Conservation (phyloP, 805 yeast genomes). For the Yarrowia keelungensis region DNA sequence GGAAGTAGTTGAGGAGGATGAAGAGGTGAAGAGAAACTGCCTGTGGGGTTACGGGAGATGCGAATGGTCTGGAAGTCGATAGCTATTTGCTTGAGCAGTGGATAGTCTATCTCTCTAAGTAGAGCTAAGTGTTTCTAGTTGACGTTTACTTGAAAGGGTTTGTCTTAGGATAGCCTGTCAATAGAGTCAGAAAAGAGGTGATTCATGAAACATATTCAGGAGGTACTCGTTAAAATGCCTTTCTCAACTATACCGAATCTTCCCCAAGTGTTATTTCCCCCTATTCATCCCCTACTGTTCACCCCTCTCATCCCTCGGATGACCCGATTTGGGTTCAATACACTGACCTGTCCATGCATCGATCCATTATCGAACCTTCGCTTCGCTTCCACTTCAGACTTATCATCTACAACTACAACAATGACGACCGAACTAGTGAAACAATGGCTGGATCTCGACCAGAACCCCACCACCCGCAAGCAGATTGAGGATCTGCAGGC, state of each 20-base stretch:
- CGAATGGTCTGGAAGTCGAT: background rate
- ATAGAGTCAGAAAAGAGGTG: no score
- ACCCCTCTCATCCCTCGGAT: background rate
- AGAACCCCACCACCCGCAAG: slow-evolving; percentile 53
- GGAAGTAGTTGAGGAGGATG: no score
- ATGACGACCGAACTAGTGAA: slow-evolving; percentile 17
- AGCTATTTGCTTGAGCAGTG: no score
- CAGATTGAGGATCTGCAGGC: slow-evolving; percentile 61
- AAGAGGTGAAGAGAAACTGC: background rate
- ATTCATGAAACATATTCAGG: no score
- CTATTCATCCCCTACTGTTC: no score
- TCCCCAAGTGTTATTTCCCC: background rate
- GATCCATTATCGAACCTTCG: slow-evolving; percentile 23
- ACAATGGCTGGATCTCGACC: slow-evolving; percentile 47
- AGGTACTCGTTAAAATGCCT: no score
- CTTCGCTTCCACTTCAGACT: slow-evolving; percentile 7
- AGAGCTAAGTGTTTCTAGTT: no score
- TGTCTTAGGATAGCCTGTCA: no score
- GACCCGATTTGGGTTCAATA: background rate
- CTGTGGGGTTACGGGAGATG: background rate
- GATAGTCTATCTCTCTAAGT: no score
- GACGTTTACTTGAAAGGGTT: no score
- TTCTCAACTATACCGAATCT: no score
- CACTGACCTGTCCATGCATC: background rate
- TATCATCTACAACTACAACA: background rate